phyloP scores from a whole-genome alignment of 306 rosid species.

The Purshia tridentata region DNA sequence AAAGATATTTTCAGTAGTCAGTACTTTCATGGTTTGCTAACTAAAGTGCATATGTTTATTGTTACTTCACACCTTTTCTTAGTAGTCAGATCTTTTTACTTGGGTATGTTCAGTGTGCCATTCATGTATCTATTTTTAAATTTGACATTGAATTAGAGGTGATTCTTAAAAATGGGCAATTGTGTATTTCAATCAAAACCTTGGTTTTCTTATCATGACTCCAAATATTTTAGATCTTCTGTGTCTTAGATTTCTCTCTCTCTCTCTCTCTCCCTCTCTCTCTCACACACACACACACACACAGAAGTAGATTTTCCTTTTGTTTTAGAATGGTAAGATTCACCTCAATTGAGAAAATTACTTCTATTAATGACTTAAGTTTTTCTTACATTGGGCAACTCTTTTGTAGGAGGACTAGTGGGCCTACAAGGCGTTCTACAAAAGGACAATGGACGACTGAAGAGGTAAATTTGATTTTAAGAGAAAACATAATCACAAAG shows the following conservation, averaged over 20 bases:
- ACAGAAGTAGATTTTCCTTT: not conserved
- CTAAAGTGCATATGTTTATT: not conserved
- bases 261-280: no score
- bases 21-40: not conserved
- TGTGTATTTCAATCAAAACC: no score
- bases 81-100: not conserved
- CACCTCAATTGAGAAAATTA: constrained; percentile 10
- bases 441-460: constrained; percentile 98
- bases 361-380: not conserved
- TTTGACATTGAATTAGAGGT: not conserved
- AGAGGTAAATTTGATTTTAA: constrained; percentile 52
- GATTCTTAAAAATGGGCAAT: no score
- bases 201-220: no score
- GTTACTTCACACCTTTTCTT: not conserved
- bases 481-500: not conserved
- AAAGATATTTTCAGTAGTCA: not conserved
- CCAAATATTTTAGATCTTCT: not conserved
- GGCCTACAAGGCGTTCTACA: constrained; percentile 98
- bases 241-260: not conserved
- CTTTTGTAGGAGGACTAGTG: constrained; percentile 84
- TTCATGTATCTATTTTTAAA: not conserved
- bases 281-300: no score
- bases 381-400: constrained; percentile 21
- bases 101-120: not conserved
- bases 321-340: not conserved